Conservation (phyloP, 2,329 filamentous ascomycete genomes). For the Lasiodiplodia sp. region DNA sequence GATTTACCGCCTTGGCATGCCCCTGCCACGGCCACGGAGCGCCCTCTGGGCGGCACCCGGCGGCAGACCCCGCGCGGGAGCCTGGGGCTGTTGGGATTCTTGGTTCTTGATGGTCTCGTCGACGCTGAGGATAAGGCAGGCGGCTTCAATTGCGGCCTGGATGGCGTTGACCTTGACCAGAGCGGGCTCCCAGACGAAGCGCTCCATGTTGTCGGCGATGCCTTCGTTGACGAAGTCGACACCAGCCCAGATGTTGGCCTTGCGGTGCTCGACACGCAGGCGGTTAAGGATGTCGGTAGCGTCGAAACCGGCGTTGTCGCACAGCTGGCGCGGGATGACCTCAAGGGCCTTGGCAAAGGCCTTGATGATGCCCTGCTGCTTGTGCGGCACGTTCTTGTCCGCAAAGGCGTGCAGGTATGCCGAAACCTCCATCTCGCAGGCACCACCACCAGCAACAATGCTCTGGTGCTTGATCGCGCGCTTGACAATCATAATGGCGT, state of each 20-base stretch:
- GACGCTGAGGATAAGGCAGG: slow-evolving; percentile 92
- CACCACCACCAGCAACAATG: slow-evolving; percentile 95
- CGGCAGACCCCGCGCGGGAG: slow-evolving; percentile 71
- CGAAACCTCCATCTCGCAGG: slow-evolving; percentile 95
- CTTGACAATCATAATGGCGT: slow-evolving; percentile 99
- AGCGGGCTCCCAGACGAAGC: slow-evolving; percentile 96
- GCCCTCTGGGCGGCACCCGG: slow-evolving; percentile 83
- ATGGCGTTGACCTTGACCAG: slow-evolving; percentile 97
- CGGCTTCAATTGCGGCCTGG: slow-evolving; percentile 93
- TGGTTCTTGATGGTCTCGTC: slow-evolving; percentile 99
- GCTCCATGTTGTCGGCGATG: slow-evolving; percentile 91
- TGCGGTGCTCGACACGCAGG: slow-evolving; percentile 93
- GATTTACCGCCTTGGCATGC: slow-evolving; percentile 79
- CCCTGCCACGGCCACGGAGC: slow-evolving; percentile 80
- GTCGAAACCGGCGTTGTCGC: slow-evolving; percentile 98
- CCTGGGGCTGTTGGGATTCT: slow-evolving; percentile 85
- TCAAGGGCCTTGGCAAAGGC: slow-evolving; percentile 97
- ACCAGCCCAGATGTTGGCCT: slow-evolving; percentile 91
- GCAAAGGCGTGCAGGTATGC: slow-evolving; percentile 92
- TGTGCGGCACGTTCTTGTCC: slow-evolving; percentile 89
- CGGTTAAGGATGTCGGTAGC: slow-evolving; percentile 98
- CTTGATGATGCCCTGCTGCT: slow-evolving; percentile 98
- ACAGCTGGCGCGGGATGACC: slow-evolving; percentile 94
- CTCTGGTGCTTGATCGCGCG: slow-evolving; percentile 92
- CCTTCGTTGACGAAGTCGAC: slow-evolving; percentile 95